Evolutionary conservation across 371 early-diverging fungal species (phyloP), one percentile per base, ranked within the genome.

Genomic region (Massospora cicadina): DNA sequence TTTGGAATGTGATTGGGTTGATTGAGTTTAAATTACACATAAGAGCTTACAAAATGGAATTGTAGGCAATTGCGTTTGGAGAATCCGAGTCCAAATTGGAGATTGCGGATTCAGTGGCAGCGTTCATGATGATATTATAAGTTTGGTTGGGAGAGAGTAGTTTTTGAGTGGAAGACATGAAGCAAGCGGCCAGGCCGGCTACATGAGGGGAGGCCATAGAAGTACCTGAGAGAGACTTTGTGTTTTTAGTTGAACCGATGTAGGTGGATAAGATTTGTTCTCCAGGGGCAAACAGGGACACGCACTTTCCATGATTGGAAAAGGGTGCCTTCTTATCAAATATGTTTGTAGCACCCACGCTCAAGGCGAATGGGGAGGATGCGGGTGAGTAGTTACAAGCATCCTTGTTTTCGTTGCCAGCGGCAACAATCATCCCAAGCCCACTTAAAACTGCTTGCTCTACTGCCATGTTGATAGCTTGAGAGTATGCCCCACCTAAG

Each of bases 181-280:
- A n/a, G n/a, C n/a, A n/a, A n/a, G 89, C 89, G 66, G 83, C 79
- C 43, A 82, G 78, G 65, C 91, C 92, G 64, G 90, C 77, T 25
- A 83, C 86, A 71, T 90, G 90, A 28, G 93, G 92, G 24, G 84
- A 65, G n/a, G 84, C 86, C 89, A 88, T 88, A 12, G 82, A 82
- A 24, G 90, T 86, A 64, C 90, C 90, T 7, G 84, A 81, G 68
- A 84, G 72, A 17, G 73, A 74, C 25, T 70, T 68, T 29, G 69
- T 76, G 0, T 74, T 72, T 0, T 66, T 59, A 1, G 65, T 68
- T 1, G 67, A 61, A 0, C 71, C 69, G 53, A 71, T 74, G 59
- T 69, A 81, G 23, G 76, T 60, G 60, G 76, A 76, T 17, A 63
- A 71, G 54, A 78, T 69, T 57, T 72, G 58, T 5, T 64, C 65